Percentiles rank a stretch among this genome's conserved stretches.
Evolutionary conservation across 2,329 filamentous ascomycete species (phyloP).

Genomic region (Aschersonia sp.): DNA sequence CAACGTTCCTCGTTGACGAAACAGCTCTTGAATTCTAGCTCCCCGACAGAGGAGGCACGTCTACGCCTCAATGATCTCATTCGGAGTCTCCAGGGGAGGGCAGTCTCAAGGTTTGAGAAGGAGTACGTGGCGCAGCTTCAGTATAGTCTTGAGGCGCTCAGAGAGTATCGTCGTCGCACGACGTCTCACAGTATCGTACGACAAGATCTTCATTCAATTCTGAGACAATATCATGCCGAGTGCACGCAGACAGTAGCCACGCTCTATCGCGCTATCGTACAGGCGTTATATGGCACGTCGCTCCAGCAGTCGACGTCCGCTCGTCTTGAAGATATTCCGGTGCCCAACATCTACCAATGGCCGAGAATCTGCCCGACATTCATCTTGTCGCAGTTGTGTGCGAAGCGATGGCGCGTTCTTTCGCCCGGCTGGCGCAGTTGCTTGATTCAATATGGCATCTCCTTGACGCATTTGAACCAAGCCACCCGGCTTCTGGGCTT

Average conservation of each 20-base stretch:
- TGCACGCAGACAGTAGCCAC: not conserved
- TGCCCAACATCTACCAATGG: conserved; percentile 2
- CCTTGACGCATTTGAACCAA: conserved; percentile 25
- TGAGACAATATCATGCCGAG: conserved; percentile 1
- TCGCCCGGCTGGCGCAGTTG: conserved; percentile 17
- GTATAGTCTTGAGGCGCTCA: not conserved
- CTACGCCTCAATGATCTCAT: not conserved
- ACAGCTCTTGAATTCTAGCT: not conserved
- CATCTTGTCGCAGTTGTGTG: conserved; percentile 19
- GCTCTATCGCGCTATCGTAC: not conserved
- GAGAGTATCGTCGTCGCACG: not conserved
- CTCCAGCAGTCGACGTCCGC: not conserved
- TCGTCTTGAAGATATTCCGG: not conserved
- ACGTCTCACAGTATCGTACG: not conserved
- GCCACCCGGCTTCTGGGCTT: conserved; percentile 22
- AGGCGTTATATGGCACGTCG: not conserved
- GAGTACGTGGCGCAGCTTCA: not conserved
- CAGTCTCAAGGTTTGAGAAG: not conserved
- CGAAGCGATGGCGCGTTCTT: conserved; percentile 6
- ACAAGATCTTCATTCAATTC: not conserved
- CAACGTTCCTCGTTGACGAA: not conserved
- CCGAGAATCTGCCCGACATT: conserved; percentile 10
- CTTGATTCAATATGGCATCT: conserved; percentile 24
- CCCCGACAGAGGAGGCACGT: not conserved
- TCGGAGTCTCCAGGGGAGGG: not conserved